These are phyloP conservation scores for Diaporthe citriasiana DNA, from an alignment of 2,329 filamentous ascomycete species.

Conservation along the genomic window DNA sequence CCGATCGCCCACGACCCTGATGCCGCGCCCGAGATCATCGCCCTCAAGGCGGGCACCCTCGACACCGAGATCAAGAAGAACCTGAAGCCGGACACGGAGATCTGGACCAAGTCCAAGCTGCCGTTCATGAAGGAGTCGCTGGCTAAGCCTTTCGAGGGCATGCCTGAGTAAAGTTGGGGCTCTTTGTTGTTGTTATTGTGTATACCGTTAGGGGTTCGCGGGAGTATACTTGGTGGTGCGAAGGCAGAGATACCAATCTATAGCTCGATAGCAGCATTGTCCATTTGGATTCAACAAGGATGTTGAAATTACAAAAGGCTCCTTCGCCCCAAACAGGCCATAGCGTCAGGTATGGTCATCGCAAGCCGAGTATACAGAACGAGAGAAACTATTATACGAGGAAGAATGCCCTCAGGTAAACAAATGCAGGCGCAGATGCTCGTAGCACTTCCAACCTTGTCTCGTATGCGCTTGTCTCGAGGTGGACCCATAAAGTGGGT, in stretches of 20 bases:
- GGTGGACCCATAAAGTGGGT: not conserved
- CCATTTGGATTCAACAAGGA: not conserved
- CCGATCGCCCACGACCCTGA: slow-evolving; percentile 80
- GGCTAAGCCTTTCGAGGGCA: slow-evolving; percentile 73
- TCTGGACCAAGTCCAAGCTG: slow-evolving; percentile 78
- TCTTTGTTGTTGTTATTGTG: not conserved
- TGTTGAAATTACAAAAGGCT: not conserved
- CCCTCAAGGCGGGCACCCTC: slow-evolving; percentile 76
- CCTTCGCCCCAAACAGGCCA: not conserved
- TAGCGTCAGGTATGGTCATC: not conserved
- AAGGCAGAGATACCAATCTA: slow-evolving; percentile 27
- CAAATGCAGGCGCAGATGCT: not conserved
- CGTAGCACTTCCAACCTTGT: not conserved
- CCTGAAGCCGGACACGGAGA: slow-evolving; percentile 78
- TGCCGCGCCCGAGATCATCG: slow-evolving; percentile 78
- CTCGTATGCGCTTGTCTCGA: not conserved
- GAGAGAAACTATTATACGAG: not conserved
- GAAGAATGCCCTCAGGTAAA: not conserved
- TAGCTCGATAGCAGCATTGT: slow-evolving; percentile 9
- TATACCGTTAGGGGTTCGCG: not conserved
- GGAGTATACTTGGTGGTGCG: not conserved
- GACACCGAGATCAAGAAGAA: slow-evolving; percentile 75
- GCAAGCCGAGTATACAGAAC: not conserved
- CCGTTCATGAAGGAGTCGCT: slow-evolving; percentile 78
- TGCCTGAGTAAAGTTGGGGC: slow-evolving; percentile 65